Conservation (phyloP, 2,329 filamentous ascomycete species). For the Fusarium piperis region DNA sequence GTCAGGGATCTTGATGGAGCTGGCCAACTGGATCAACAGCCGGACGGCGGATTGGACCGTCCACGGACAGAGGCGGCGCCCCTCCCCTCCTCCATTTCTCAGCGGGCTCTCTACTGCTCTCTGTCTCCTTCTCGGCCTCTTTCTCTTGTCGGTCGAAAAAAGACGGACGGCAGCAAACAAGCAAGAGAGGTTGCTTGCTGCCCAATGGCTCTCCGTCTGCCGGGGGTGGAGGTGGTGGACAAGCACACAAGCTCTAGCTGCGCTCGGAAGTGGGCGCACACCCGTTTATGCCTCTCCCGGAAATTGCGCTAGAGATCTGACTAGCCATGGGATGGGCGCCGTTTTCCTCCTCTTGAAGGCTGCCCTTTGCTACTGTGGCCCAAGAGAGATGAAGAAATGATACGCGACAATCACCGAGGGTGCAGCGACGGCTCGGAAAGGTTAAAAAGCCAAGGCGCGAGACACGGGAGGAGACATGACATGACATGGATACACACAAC, state of each 20-base stretch:
- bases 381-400: constrained; percentile 31
- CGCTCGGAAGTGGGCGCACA: constrained; percentile 12
- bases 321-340: constrained; percentile 4
- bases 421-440: constrained; percentile 20
- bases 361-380: not conserved
- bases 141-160: not conserved
- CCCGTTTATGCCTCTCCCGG: constrained; percentile 19
- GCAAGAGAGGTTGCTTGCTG: constrained; percentile 45
- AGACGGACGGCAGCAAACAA: constrained; percentile 5
- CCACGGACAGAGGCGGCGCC: constrained; percentile 22
- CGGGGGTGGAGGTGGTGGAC: not conserved
- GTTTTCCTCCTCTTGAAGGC: constrained; percentile 1
- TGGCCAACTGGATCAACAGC: constrained; percentile 58
- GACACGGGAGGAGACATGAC: constrained; percentile 20
- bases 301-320: constrained; percentile 27
- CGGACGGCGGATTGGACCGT: constrained; percentile 52
- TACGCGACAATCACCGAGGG: constrained; percentile 22
- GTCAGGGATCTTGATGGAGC: constrained; percentile 43
- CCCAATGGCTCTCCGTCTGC: constrained; percentile 43
- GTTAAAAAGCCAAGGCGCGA: constrained; percentile 26
- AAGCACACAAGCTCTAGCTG: not conserved
- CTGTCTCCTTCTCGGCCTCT: not conserved
- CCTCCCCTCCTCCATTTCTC: constrained; percentile 18
- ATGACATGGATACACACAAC: constrained; percentile 27
- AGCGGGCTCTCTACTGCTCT: not conserved